phyloP scores from a whole-genome alignment of 164 flowering plant genomes.

The Chloranthus sessilifolius region DNA sequence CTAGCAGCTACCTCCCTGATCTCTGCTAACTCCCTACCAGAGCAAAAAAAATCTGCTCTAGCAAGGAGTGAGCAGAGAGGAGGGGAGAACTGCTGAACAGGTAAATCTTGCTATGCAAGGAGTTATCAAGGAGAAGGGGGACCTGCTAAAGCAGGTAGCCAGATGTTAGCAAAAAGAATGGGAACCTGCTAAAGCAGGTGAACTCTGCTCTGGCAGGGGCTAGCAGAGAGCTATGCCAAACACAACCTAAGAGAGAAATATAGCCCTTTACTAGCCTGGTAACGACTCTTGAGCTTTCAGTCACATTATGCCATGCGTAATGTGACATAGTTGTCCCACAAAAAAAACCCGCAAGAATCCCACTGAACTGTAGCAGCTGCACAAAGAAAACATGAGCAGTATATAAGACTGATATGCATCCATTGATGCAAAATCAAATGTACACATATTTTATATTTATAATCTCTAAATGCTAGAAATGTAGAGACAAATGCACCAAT shows the following conservation, averaged over 20 bases:
- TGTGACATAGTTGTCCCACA: conserved; percentile 92
- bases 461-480: neutral
- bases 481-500: neutral
- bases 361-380: conserved; percentile 74
- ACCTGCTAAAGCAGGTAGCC: too few species aligned
- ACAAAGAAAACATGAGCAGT: conserved; percentile 11
- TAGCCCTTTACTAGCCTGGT: conserved; percentile 40
- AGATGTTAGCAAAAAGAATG: too few species aligned
- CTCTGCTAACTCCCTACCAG: too few species aligned
- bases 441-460: neutral
- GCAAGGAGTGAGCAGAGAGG: too few species aligned
- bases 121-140: too few species aligned
- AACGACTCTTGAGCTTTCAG: conserved; percentile 74
- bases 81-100: too few species aligned
- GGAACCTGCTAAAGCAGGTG: too few species aligned
- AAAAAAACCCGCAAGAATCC: conserved; percentile 87
- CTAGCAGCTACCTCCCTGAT: too few species aligned
- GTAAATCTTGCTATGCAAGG: too few species aligned
- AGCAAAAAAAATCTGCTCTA: too few species aligned
- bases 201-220: too few species aligned
- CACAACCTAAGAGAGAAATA: neutral
- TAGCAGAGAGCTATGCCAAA: too few species aligned
- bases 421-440: neutral
- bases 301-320: conserved; percentile 90
- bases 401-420: neutral